Evolutionary conservation across 1,284 basidiomycete genomes (phyloP).

Genomic region (Xerocomus tenax): DNA sequence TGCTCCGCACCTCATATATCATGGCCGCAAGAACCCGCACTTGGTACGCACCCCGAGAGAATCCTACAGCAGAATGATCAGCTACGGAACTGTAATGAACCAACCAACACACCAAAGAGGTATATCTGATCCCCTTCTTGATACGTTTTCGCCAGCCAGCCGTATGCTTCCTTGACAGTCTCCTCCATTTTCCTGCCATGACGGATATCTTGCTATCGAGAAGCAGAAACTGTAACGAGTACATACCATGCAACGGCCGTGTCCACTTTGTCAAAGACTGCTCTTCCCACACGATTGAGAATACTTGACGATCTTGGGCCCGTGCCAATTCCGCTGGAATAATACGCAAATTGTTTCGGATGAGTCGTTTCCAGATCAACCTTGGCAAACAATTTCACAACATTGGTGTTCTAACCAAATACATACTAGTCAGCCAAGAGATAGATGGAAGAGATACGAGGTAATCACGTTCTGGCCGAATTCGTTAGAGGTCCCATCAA

Average conservation of each 20-base stretch:
- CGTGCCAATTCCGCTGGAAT: conserved; percentile 32
- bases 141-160: conserved; percentile 37
- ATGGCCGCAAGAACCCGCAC: conserved; percentile 36
- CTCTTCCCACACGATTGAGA: conserved; percentile 2
- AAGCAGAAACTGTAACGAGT: neutral
- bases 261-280: conserved; percentile 15
- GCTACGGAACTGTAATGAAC: neutral
- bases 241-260: conserved; percentile 25
- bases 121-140: conserved; percentile 29
- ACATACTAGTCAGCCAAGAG: neutral
- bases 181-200: conserved; percentile 20
- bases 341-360: conserved; percentile 24
- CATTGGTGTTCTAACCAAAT: conserved; percentile 23
- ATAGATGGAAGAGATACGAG: neutral
- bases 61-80: conserved; percentile 29
- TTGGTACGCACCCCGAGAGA: conserved; percentile 42
- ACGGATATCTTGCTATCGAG: neutral
- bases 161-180: conserved; percentile 31
- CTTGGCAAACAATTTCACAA: conserved; percentile 23
- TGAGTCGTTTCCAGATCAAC: conserved; percentile 11
- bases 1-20: conserved; percentile 32
- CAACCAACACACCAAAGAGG: conserved; percentile 31
- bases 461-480: conserved; percentile 9
- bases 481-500: conserved; percentile 11
- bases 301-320: conserved; percentile 16